Evolutionary conservation across 179 eudicot genomes (phyloP).

Genomic region (Beta corolliflora): DNA sequence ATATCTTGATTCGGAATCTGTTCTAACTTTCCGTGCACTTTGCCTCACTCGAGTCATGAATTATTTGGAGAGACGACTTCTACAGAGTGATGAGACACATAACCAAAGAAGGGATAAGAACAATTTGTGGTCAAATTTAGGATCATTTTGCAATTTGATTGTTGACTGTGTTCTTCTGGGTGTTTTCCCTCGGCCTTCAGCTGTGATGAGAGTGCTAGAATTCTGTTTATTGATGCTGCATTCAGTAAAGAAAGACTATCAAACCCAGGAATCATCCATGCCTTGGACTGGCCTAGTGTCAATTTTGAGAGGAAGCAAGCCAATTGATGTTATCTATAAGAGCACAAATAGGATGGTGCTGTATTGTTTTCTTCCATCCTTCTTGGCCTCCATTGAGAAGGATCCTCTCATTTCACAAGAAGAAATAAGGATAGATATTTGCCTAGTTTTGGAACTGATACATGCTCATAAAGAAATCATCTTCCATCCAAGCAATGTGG

Average conservation of each 20-base stretch:
- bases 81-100: constrained; percentile 74
- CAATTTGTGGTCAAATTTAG: constrained; percentile 75
- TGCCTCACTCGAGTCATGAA: constrained; percentile 82
- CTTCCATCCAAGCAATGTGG: constrained; percentile 76
- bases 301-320: constrained; percentile 69
- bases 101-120: constrained; percentile 66
- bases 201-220: constrained; percentile 70
- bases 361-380: constrained; percentile 80
- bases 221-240: constrained; percentile 84
- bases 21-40: constrained; percentile 73
- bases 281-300: constrained; percentile 72
- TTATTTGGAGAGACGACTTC: constrained; percentile 77
- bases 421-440: constrained; percentile 59
- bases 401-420: constrained; percentile 42
- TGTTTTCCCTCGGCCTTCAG: constrained; percentile 73
- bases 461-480: constrained; percentile 77
- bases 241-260: constrained; percentile 79
- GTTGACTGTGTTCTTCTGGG: constrained; percentile 90
- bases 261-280: constrained; percentile 65
- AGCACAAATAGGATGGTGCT: constrained; percentile 72
- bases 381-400: constrained; percentile 64
- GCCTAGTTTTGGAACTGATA: constrained; percentile 71
- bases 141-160: constrained; percentile 74
- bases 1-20: constrained; percentile 73
- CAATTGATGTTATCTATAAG: constrained; percentile 72